These are phyloP conservation scores for Adiantum capillusveneris DNA, from an alignment of 75 land plant species.

Conservation along the genomic window DNA sequence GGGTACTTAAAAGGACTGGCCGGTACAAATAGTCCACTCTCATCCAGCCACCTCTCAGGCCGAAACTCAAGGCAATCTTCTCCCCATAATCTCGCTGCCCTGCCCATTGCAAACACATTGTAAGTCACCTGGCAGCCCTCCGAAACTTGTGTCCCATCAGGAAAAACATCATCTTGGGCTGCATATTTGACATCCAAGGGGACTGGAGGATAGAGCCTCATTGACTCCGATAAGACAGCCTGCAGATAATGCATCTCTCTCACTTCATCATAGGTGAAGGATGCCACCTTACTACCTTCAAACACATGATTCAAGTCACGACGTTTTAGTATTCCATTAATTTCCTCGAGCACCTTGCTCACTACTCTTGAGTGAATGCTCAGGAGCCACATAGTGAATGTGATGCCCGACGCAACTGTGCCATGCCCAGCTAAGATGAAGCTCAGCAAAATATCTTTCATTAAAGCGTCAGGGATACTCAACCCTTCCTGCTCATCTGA, in stretches of 20 bases:
- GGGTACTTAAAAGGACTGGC: slow-evolving; percentile 16
- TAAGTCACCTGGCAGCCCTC: slow-evolving; percentile 15
- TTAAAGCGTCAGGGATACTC: too few relatives aligned
- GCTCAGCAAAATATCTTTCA: slow-evolving; percentile 11
- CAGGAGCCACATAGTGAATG: slow-evolving; percentile 22
- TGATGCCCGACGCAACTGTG: slow-evolving; percentile 10
- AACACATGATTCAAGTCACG: too few relatives aligned
- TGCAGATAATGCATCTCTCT: slow-evolving; percentile 47
- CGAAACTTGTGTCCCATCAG: slow-evolving; percentile 47
- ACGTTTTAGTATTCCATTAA: too few relatives aligned
- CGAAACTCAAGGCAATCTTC: slow-evolving; percentile 16
- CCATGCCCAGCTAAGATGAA: slow-evolving; percentile 25
- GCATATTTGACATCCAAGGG: slow-evolving; percentile 49
- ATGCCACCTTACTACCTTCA: too few relatives aligned
- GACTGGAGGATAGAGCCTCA: slow-evolving; percentile 62
- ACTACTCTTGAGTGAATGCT: slow-evolving; percentile 8
- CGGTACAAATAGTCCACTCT: slow-evolving; percentile 9
- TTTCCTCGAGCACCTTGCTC: background rate
- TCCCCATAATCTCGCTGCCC: slow-evolving; percentile 40
- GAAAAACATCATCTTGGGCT: slow-evolving; percentile 37
- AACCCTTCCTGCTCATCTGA: too few relatives aligned
- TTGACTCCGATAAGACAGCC: slow-evolving; percentile 46
- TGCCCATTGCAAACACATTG: slow-evolving; percentile 51
- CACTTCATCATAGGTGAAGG: slow-evolving; percentile 35
- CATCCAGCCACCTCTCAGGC: slow-evolving; percentile 40